A percentile compares a stretch with the other conserved stretches of the same genome.
Evolutionary conservation across 1,139 yeast species (phyloP).

Genomic region (Candida glucosophila): DNA sequence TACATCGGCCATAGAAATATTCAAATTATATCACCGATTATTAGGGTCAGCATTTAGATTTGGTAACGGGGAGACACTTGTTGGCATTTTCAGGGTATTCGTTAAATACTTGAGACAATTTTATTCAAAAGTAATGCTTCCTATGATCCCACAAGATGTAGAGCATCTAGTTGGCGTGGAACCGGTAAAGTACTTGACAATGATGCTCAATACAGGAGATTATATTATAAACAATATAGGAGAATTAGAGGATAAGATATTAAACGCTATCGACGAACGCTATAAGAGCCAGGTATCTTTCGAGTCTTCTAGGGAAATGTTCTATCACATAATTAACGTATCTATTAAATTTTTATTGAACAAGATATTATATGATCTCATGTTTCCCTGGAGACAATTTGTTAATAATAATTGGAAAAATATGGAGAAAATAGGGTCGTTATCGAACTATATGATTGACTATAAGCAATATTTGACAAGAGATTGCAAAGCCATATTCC

Average conservation of each 20-base stretch:
- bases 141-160: constrained; percentile 42
- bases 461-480: constrained; percentile 38
- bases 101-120: constrained; percentile 62
- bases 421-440: constrained; percentile 55
- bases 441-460: constrained; percentile 61
- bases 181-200: constrained; percentile 57
- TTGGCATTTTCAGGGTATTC: constrained; percentile 58
- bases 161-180: constrained; percentile 29
- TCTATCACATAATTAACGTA: constrained; percentile 48
- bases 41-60: constrained; percentile 70
- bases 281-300: constrained; percentile 35
- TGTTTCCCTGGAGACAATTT: constrained; percentile 79
- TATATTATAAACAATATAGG: constrained; percentile 72
- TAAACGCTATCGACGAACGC: constrained; percentile 33
- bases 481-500: constrained; percentile 43
- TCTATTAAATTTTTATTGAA: constrained; percentile 50
- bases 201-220: constrained; percentile 82
- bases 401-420: constrained; percentile 70
- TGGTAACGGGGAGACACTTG: constrained; percentile 59
- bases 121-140: constrained; percentile 49
- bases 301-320: constrained; percentile 48
- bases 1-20: constrained; percentile 80
- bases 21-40: constrained; percentile 64
- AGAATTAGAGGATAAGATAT: constrained; percentile 65
- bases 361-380: constrained; percentile 55